These are phyloP conservation scores for Nakaseomyces bracarensis DNA, from an alignment of 1,139 yeast genomes.

Conservation along the genomic window DNA sequence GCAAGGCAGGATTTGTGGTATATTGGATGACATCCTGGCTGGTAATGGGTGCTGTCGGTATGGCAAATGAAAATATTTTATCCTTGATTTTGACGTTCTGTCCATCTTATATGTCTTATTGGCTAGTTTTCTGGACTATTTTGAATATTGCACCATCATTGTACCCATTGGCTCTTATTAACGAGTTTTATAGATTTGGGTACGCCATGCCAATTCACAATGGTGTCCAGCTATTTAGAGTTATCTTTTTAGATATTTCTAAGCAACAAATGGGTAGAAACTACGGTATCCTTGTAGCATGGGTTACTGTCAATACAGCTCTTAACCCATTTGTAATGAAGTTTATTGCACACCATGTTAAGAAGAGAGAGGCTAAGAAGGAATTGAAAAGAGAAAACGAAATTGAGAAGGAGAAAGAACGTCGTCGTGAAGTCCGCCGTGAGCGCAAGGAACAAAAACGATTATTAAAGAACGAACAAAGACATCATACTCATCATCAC, in stretches of 20 bases:
- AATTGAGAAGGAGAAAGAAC: background rate
- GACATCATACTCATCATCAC: background rate
- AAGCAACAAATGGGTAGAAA: constrained; percentile 51
- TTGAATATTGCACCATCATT: constrained; percentile 54
- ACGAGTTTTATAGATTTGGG: constrained; percentile 52
- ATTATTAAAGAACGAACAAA: background rate
- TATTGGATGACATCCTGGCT: constrained; percentile 57
- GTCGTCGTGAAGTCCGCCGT: constrained; percentile 4
- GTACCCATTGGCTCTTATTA: constrained; percentile 43
- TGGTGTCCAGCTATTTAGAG: constrained; percentile 47
- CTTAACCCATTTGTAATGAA: constrained; percentile 40
- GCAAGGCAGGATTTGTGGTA: constrained; percentile 53
- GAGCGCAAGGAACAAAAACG: constrained; percentile 2
- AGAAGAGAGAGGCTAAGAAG: constrained; percentile 2
- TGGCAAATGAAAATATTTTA: constrained; percentile 53
- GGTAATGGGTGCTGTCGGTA: constrained; percentile 55
- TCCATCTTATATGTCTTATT: constrained; percentile 49
- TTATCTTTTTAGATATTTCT: constrained; percentile 49
- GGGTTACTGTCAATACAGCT: constrained; percentile 46
- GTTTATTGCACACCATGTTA: constrained; percentile 27
- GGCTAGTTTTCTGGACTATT: constrained; percentile 53
- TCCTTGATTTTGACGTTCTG: constrained; percentile 38
- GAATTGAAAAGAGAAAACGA: background rate
- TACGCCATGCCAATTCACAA: constrained; percentile 60
- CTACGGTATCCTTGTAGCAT: constrained; percentile 48